Percentiles rank a stretch among this genome's conserved stretches.
These are phyloP conservation scores for Hypoxylon sp. DNA, from an alignment of 2,329 filamentous ascomycete species.

Conservation along the genomic window DNA sequence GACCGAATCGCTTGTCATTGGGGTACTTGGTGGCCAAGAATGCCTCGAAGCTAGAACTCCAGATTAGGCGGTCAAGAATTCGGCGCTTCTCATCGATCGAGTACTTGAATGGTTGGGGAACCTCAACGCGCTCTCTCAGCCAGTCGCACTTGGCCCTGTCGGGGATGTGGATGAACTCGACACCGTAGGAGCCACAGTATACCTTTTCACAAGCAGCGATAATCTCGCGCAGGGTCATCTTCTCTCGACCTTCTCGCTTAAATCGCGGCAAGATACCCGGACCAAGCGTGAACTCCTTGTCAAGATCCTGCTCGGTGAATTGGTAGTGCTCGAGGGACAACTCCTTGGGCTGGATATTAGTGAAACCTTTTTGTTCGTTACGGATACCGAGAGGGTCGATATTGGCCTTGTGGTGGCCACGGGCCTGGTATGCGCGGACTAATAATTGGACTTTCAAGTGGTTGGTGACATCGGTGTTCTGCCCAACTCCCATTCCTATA, in stretches of 20 bases:
- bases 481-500: constrained; percentile 73
- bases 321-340: constrained; percentile 93
- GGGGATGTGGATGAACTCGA: constrained; percentile 99
- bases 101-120: constrained; percentile 96
- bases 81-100: constrained; percentile 98
- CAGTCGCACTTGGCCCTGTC: constrained; percentile 98
- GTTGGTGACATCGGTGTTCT: constrained; percentile 89
- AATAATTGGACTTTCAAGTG: constrained; percentile 98
- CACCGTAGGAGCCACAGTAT: constrained; percentile 97
- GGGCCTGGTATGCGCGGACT: constrained; percentile 96
- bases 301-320: constrained; percentile 94
- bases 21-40: constrained; percentile 98
- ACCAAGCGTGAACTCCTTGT: constrained; percentile 91
- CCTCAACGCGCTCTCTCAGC: constrained; percentile 94
- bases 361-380: constrained; percentile 85
- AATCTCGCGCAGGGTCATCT: constrained; percentile 97
- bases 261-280: constrained; percentile 96
- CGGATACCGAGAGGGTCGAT: constrained; percentile 97
- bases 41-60: constrained; percentile 96
- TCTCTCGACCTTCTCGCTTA: constrained; percentile 87
- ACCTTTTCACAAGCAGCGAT: constrained; percentile 92
- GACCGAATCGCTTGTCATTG: constrained; percentile 99
- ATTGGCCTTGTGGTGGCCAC: constrained; percentile 97
- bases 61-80: constrained; percentile 97
- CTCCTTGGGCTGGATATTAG: constrained; percentile 91